A percentile compares a stretch with the other conserved stretches of the same genome.
These are phyloP conservation scores for Halocafeteria seosinensis DNA, from an alignment of 108 stramenopile species.

Conservation along the genomic window DNA sequence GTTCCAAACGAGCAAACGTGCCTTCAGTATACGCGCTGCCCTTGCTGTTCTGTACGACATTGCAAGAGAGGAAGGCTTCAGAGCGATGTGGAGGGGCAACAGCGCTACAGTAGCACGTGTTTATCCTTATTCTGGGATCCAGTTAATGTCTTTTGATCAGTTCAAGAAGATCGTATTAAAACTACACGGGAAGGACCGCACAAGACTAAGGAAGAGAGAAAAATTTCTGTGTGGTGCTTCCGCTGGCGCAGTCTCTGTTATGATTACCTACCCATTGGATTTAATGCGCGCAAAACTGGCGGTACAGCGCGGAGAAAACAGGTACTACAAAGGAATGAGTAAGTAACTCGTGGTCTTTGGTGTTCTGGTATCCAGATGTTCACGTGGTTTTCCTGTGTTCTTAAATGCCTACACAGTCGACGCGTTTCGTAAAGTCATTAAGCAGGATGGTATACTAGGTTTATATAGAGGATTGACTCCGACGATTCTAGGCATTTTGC, in stretches of 20 bases:
- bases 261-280: slow-evolving; percentile 81
- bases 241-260: slow-evolving; percentile 64
- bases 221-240: slow-evolving; percentile 55
- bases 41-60: not conserved
- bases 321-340: not conserved
- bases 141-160: slow-evolving; percentile 84
- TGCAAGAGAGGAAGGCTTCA: slow-evolving; percentile 51
- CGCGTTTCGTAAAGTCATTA: slow-evolving; percentile 1
- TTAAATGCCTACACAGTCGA: no score
- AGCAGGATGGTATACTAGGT: slow-evolving; percentile 11
- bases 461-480: slow-evolving; percentile 64
- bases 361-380: no score
- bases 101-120: slow-evolving; percentile 80
- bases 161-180: slow-evolving; percentile 14
- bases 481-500: slow-evolving; percentile 75
- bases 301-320: slow-evolving; percentile 42
- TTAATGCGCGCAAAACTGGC: slow-evolving; percentile 80
- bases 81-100: slow-evolving; percentile 82
- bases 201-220: slow-evolving; percentile 53
- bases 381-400: no score
- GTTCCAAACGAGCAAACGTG: slow-evolving; percentile 26
- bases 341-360: no score
- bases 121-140: slow-evolving; percentile 83
- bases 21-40: slow-evolving; percentile 19
- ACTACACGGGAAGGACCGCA: not conserved